These are phyloP conservation scores for Phylloporus sp. DNA, from an alignment of 768 basidiomycete species.

Conservation along the genomic window DNA sequence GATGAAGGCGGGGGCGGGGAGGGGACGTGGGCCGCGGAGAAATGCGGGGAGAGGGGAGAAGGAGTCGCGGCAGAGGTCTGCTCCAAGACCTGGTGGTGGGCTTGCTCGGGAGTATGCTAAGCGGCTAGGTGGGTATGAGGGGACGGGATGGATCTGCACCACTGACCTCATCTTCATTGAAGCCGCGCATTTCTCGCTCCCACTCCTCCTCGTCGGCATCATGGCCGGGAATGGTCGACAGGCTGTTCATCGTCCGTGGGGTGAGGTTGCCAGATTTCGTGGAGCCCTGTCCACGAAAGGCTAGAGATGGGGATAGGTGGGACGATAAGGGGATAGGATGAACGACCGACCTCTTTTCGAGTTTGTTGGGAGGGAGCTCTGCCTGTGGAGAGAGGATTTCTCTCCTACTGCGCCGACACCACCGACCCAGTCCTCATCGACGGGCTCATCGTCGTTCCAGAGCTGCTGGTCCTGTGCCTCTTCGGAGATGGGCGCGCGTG, in stretches of 20 bases:
- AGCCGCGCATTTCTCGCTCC: slow-evolving; percentile 62
- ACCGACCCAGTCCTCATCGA: slow-evolving; percentile 78
- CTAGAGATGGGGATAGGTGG: slow-evolving; percentile 32
- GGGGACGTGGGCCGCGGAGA: slow-evolving; percentile 46
- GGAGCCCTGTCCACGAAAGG: slow-evolving; percentile 47
- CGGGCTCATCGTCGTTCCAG: slow-evolving; percentile 74
- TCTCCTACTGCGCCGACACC: slow-evolving; percentile 81
- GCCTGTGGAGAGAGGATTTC: slow-evolving; percentile 74
- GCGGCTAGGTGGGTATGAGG: slow-evolving; percentile 13
- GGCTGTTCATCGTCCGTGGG: slow-evolving; percentile 74
- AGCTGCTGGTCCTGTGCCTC: slow-evolving; percentile 55
- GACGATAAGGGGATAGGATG: background rate
- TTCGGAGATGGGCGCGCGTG: slow-evolving; percentile 66
- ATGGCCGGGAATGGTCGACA: slow-evolving; percentile 80
- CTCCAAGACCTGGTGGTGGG: slow-evolving; percentile 50
- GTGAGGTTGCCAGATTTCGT: slow-evolving; percentile 59
- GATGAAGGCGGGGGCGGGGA: slow-evolving; percentile 71
- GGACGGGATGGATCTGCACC: background rate
- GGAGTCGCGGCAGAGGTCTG: slow-evolving; percentile 35
- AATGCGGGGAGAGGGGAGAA: slow-evolving; percentile 66
- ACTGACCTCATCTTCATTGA: slow-evolving; percentile 65
- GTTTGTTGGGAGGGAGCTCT: slow-evolving; percentile 75
- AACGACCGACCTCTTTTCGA: slow-evolving; percentile 64
- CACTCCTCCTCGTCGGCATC: slow-evolving; percentile 89
- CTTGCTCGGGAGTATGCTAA: slow-evolving; percentile 22